Conservation (phyloP, 805 yeast species). For the Lachancea mirantina region DNA sequence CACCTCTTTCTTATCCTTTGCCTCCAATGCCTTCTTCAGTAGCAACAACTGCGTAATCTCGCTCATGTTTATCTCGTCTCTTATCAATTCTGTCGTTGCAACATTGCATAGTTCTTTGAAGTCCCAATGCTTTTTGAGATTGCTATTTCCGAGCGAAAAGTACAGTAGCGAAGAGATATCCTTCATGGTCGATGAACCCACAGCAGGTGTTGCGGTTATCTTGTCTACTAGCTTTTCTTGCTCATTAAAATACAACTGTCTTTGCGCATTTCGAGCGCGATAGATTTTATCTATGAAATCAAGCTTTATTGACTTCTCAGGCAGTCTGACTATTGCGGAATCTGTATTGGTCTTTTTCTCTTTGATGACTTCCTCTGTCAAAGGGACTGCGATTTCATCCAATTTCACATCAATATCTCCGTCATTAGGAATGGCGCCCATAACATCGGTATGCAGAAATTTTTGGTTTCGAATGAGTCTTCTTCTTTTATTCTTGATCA, state of each 20-base stretch:
- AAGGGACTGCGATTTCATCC: conserved; percentile 33
- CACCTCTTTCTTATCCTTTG: conserved; percentile 64
- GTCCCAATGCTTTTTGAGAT: conserved; percentile 33
- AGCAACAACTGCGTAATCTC: conserved; percentile 48
- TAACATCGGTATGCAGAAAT: conserved; percentile 46
- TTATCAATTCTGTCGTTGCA: conserved; percentile 28
- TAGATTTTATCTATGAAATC: conserved; percentile 24
- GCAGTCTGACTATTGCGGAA: conserved; percentile 19
- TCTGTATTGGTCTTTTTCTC: conserved; percentile 11
- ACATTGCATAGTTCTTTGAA: conserved; percentile 42
- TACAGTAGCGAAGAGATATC: conserved; percentile 29
- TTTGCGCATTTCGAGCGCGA: conserved; percentile 37
- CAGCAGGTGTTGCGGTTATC: conserved; percentile 15
- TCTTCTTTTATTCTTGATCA: conserved; percentile 33
- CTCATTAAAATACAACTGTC: conserved; percentile 26
- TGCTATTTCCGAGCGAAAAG: conserved; percentile 30
- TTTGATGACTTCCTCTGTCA: conserved; percentile 20
- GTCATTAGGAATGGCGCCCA: conserved; percentile 44
- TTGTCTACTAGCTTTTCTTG: conserved; percentile 31
- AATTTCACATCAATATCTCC: conserved; percentile 53
- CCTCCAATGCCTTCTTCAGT: conserved; percentile 53
- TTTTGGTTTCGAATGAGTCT: conserved; percentile 47
- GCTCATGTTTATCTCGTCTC: conserved; percentile 14
- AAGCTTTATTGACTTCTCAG: conserved; percentile 24
- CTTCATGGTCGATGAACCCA: conserved; percentile 18